Percentiles rank a stretch among this genome's conserved stretches.
Conservation (phyloP, 148 eudicot species). For the Vaccinium corymbosum region DNA sequence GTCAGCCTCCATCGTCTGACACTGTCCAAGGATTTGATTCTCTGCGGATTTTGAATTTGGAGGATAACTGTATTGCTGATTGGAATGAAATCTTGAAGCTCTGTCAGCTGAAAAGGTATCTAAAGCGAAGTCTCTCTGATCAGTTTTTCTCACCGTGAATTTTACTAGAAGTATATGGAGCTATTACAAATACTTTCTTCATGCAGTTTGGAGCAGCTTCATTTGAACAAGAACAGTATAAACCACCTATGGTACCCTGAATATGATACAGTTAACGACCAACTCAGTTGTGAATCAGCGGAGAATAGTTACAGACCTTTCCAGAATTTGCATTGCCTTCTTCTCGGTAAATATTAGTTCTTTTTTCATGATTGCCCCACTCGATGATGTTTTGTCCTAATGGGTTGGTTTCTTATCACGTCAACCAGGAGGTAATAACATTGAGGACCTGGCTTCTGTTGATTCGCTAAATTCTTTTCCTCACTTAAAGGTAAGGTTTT, state of each 20-base stretch:
- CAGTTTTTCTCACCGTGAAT: neutral
- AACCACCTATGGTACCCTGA: slow-evolving; percentile 55
- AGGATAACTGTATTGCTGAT: slow-evolving; percentile 67
- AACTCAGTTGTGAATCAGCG: slow-evolving; percentile 20
- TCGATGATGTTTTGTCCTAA: slow-evolving; percentile 10
- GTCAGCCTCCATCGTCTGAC: slow-evolving; percentile 54
- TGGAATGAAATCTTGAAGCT: slow-evolving; percentile 89
- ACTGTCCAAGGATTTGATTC: slow-evolving; percentile 69
- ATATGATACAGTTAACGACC: slow-evolving; percentile 21
- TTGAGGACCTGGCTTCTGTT: slow-evolving; percentile 64
- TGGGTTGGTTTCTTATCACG: slow-evolving; percentile 15
- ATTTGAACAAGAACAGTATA: slow-evolving; percentile 71
- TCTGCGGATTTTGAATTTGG: slow-evolving; percentile 69
- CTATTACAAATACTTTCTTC: slow-evolving; percentile 15
- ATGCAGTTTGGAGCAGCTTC: slow-evolving; percentile 78
- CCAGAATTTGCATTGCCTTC: slow-evolving; percentile 61
- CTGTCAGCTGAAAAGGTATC: slow-evolving; percentile 59
- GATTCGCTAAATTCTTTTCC: slow-evolving; percentile 81
- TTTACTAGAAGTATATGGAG: neutral
- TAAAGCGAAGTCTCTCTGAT: neutral
- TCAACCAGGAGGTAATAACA: slow-evolving; percentile 69
- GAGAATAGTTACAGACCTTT: slow-evolving; percentile 38
- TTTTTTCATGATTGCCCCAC: neutral
- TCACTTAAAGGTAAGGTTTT: slow-evolving; percentile 50
- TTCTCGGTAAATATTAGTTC: slow-evolving; percentile 53